phyloP scores from a whole-genome alignment of 257 asterid genomes.

The Solanum gracilifrons region DNA sequence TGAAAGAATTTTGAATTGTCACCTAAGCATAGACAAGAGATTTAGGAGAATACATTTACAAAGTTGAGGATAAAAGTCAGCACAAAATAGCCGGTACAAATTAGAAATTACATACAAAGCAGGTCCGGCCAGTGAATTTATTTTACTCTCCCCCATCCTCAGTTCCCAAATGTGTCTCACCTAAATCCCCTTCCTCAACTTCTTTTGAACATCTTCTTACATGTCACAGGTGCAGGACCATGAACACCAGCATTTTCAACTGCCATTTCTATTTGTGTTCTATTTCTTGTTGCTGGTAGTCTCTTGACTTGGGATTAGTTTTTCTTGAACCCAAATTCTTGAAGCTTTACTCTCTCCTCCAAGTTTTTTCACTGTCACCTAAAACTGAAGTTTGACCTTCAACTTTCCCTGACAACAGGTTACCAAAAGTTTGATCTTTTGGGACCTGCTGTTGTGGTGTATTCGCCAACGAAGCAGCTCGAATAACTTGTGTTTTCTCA shows the following conservation, averaged over 20 bases:
- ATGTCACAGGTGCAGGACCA: conserved; percentile 6
- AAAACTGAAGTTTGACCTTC: conserved; percentile 5
- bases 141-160: background rate
- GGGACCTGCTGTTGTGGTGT: conserved; percentile 11
- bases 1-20: background rate
- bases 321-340: conserved; percentile 6
- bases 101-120: background rate
- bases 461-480: background rate
- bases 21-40: background rate
- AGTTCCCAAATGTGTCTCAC: conserved; percentile 1
- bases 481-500: conserved; percentile 1
- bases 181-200: background rate
- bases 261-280: background rate
- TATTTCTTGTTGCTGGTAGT: conserved; percentile 4
- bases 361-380: conserved; percentile 3
- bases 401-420: conserved; percentile 8
- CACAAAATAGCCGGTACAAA: background rate
- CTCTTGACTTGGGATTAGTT: background rate
- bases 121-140: background rate
- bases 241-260: conserved; percentile 2
- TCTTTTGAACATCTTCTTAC: conserved; percentile 3
- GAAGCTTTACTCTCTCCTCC: conserved; percentile 8
- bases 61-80: background rate
- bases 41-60: background rate
- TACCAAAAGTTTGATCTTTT: conserved; percentile 16